phyloP scores from a whole-genome alignment of 176 grass and related monocot genomes.

The Microstegium vimineum region DNA sequence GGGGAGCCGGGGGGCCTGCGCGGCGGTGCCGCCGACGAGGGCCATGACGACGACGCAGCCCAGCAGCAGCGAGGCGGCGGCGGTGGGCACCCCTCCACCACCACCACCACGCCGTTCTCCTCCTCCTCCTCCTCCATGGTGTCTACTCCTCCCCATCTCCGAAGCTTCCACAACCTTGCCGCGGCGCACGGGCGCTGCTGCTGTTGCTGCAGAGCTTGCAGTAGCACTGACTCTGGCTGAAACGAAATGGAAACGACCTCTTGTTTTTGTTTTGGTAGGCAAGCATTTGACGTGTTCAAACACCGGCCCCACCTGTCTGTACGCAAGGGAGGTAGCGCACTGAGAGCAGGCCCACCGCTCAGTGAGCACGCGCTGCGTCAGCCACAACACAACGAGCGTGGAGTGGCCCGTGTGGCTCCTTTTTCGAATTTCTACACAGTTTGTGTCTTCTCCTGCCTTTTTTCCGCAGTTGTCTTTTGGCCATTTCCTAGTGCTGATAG shows the following conservation, averaged over 20 bases:
- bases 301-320: not conserved
- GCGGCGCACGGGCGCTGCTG: not conserved
- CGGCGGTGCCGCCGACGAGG: constrained; percentile 25
- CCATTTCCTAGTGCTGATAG: not conserved
- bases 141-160: constrained; percentile 37
- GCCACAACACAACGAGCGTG: not conserved
- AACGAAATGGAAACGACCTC: not conserved
- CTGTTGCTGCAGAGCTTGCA: not conserved
- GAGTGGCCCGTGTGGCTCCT: not conserved
- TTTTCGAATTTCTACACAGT: not conserved
- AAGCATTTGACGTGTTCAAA: not conserved
- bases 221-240: not conserved
- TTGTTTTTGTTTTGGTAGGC: not conserved
- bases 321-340: not conserved
- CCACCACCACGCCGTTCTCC: constrained; percentile 19
- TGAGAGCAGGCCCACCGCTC: not conserved
- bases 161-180: not conserved
- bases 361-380: constrained; percentile 5
- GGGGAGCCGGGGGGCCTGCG: constrained; percentile 14
- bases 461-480: not conserved
- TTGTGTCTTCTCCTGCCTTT: too few relatives aligned
- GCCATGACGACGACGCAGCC: constrained; percentile 26
- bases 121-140: constrained; percentile 18
- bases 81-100: not conserved
- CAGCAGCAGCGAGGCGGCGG: constrained; percentile 20